A percentile compares a stretch with the other conserved stretches of the same genome.
Conservation (phyloP, 305 asterid species). For the Caryopteris hybrid region DNA sequence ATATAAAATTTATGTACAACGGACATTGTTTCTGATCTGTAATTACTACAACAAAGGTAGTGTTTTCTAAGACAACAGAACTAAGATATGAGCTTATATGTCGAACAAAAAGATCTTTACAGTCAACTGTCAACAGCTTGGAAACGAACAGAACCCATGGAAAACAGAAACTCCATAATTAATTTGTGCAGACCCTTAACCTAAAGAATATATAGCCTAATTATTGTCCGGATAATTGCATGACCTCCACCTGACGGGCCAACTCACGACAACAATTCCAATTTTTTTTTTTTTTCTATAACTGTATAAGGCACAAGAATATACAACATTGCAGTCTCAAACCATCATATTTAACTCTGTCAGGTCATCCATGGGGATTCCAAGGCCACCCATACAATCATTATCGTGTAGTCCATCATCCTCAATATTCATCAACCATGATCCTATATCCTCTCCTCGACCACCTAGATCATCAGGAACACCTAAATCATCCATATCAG, state of each 20-base stretch:
- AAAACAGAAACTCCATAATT: conserved; percentile 44
- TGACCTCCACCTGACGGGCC: conserved; percentile 43
- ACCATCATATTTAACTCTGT: conserved; percentile 83
- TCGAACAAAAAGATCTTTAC: conserved; percentile 74
- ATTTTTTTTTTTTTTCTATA: conserved; percentile 25
- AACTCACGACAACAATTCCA: conserved; percentile 28
- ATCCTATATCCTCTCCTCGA: conserved; percentile 84
- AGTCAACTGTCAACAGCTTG: conserved; percentile 53
- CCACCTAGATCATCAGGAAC: conserved; percentile 63
- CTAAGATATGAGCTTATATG: conserved; percentile 49
- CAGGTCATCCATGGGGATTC: conserved; percentile 93
- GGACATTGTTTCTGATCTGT: conserved; percentile 54
- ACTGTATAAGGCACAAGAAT: conserved; percentile 51
- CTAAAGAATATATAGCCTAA: conserved; percentile 56
- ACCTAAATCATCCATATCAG: conserved; percentile 77
- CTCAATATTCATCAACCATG: conserved; percentile 88
- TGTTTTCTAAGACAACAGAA: conserved; percentile 46
- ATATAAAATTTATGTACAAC: conserved; percentile 71
- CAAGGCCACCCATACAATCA: conserved; percentile 78
- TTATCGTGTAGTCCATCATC: conserved; percentile 81
- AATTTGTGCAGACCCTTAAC: conserved; percentile 43
- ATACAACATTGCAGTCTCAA: conserved; percentile 57
- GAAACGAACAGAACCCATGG: conserved; percentile 37
- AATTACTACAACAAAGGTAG: conserved; percentile 58
- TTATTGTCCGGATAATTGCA: conserved; percentile 33